Percentiles rank a stretch among this genome's conserved stretches.
phyloP scores from a whole-genome alignment of 106 monocot genomes.

The Gastrodia elata region DNA sequence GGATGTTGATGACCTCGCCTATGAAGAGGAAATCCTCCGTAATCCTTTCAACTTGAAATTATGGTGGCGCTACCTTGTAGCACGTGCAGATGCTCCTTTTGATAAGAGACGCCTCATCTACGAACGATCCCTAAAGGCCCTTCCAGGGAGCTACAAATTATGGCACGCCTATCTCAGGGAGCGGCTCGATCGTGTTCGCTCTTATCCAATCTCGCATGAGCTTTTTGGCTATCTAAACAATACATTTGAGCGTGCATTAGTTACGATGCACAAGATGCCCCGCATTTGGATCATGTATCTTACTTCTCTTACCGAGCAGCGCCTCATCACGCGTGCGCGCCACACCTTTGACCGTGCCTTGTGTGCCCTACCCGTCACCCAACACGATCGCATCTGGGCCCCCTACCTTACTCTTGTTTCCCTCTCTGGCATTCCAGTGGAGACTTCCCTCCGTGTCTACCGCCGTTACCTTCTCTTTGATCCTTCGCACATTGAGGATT shows the following conservation, averaged over 20 bases:
- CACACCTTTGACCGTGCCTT: slow-evolving; percentile 77
- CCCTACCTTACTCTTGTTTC: slow-evolving; percentile 64
- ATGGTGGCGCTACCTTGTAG: slow-evolving; percentile 90
- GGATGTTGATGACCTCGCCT: slow-evolving; percentile 41
- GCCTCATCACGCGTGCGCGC: slow-evolving; percentile 44
- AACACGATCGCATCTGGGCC: slow-evolving; percentile 87
- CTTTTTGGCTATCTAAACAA: slow-evolving; percentile 64
- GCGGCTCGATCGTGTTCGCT: slow-evolving; percentile 56
- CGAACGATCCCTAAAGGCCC: slow-evolving; percentile 88
- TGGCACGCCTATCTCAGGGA: slow-evolving; percentile 93
- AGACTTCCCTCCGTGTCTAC: slow-evolving; percentile 77
- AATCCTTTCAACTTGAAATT: slow-evolving; percentile 85
- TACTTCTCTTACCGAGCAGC: slow-evolving; percentile 56
- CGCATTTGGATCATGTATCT: slow-evolving; percentile 84
- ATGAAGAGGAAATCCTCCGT: slow-evolving; percentile 91
- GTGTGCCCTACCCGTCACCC: slow-evolving; percentile 79
- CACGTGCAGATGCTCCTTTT: slow-evolving; percentile 68
- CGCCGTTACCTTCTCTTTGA: slow-evolving; percentile 70
- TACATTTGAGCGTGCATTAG: slow-evolving; percentile 89
- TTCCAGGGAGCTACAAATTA: slow-evolving; percentile 91
- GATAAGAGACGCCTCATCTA: slow-evolving; percentile 76
- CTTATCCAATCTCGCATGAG: slow-evolving; percentile 51
- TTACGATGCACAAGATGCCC: slow-evolving; percentile 99
- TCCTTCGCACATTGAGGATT: slow-evolving; percentile 92
- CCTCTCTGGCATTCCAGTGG: slow-evolving; percentile 61